Percentiles rank a stretch among this genome's conserved stretches.
These are phyloP conservation scores for Fusarium austroafricanum DNA, from an alignment of 2,329 filamentous ascomycete species.

Conservation along the genomic window DNA sequence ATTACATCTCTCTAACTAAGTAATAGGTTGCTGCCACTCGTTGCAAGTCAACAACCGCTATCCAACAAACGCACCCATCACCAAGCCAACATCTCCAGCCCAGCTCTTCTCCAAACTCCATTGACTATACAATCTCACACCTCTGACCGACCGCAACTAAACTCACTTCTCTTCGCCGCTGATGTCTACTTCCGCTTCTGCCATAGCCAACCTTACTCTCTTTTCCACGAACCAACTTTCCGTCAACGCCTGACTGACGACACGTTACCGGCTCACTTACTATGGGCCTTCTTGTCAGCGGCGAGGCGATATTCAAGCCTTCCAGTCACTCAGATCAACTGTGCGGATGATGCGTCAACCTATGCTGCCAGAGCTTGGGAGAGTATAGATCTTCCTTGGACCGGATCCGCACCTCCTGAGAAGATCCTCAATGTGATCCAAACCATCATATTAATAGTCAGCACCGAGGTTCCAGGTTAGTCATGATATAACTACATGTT, in stretches of 20 bases:
- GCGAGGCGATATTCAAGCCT: conserved; percentile 10
- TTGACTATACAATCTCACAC: neutral
- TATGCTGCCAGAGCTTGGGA: conserved; percentile 21
- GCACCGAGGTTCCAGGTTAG: conserved; percentile 19
- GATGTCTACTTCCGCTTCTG: conserved; percentile 25
- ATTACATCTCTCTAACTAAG: neutral
- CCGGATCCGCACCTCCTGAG: neutral
- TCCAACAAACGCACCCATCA: neutral
- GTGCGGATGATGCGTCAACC: conserved; percentile 5
- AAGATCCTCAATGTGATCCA: conserved; percentile 8
- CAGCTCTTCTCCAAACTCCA: conserved; percentile 5
- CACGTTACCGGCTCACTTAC: neutral
- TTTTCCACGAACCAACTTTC: conserved; percentile 20
- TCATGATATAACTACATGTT: fast-evolving
- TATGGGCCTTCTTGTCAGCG: conserved; percentile 19
- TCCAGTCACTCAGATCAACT: neutral
- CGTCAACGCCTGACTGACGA: neutral
- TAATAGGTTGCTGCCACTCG: neutral
- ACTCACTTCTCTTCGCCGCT: neutral
- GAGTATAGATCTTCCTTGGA: conserved; percentile 18
- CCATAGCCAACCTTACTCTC: conserved; percentile 17
- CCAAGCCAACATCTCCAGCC: neutral
- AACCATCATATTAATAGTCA: conserved; percentile 23
- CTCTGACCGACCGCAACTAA: neutral
- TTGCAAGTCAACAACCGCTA: neutral